phyloP scores from a whole-genome alignment of 1,284 basidiomycete genomes.

The Clitocybe nebularis region DNA sequence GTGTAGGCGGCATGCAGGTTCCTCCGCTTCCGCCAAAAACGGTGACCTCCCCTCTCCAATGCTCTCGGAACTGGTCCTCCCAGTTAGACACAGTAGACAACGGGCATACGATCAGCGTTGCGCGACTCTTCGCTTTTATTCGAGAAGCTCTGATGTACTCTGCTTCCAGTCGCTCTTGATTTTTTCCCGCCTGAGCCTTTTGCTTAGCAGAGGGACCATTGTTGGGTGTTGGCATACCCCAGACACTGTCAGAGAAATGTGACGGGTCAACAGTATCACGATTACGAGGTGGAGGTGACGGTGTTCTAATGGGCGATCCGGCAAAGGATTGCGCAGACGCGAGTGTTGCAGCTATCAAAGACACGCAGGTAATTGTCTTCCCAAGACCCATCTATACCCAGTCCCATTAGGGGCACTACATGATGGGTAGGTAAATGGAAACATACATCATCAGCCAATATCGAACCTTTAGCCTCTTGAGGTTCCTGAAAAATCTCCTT shows the following conservation, averaged over 20 bases:
- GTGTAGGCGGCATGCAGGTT: conserved; percentile 28
- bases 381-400: conserved; percentile 88
- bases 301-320: conserved; percentile 46
- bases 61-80: conserved; percentile 97
- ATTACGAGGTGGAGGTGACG: conserved; percentile 35
- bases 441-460: conserved; percentile 91
- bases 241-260: conserved; percentile 76
- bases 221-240: conserved; percentile 68
- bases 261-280: conserved; percentile 43
- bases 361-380: conserved; percentile 93
- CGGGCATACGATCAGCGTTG: conserved; percentile 95
- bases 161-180: conserved; percentile 67
- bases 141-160: conserved; percentile 65
- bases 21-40: conserved; percentile 74
- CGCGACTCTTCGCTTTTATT: conserved; percentile 79
- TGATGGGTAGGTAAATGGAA: conserved; percentile 9
- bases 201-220: conserved; percentile 37
- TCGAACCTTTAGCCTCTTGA: conserved; percentile 81
- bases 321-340: conserved; percentile 70
- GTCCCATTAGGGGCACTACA: conserved; percentile 13
- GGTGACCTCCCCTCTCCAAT: conserved; percentile 83
- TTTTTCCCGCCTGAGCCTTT: conserved; percentile 59
- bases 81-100: conserved; percentile 96
- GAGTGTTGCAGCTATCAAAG: conserved; percentile 87
- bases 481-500: conserved; percentile 68